Conservation (phyloP, 176 grass and related monocot genomes). For the Rhynchospora pubera region DNA sequence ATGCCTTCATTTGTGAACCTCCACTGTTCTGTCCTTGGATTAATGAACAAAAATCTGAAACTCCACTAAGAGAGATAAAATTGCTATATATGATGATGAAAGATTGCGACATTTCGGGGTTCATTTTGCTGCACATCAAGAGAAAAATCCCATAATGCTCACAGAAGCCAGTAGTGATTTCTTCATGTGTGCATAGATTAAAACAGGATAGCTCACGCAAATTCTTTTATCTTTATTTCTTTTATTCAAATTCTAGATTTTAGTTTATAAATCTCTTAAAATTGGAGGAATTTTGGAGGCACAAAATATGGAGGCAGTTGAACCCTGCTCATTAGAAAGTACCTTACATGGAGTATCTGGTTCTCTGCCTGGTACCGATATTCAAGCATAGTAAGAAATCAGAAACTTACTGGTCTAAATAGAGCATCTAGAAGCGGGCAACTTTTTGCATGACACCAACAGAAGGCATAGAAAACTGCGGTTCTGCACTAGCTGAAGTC, state of each 20-base stretch:
- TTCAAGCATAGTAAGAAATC: not conserved
- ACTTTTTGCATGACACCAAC: constrained; percentile 23
- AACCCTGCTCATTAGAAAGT: not conserved
- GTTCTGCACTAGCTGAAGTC: not conserved
- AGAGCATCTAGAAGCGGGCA: not conserved
- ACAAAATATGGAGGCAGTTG: not conserved
- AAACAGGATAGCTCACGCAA: not conserved
- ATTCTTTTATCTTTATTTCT: not conserved
- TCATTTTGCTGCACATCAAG: not conserved
- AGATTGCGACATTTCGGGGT: not conserved
- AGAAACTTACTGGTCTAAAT: constrained; percentile 6
- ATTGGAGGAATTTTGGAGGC: not conserved
- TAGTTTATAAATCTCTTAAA: not conserved
- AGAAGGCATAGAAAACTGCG: constrained; percentile 14
- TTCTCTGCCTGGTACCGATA: not conserved
- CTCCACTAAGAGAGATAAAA: not conserved
- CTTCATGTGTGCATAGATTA: not conserved
- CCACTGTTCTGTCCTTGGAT: not conserved
- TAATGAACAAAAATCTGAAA: not conserved
- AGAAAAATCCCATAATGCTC: not conserved
- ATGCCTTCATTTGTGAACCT: not conserved
- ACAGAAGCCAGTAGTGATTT: too few relatives aligned
- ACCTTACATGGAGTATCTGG: not conserved
- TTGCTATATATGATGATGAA: not conserved
- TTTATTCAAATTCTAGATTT: not conserved